Conservation (phyloP, 352 stramenopile species). For the Aphanomyces invadans region DNA sequence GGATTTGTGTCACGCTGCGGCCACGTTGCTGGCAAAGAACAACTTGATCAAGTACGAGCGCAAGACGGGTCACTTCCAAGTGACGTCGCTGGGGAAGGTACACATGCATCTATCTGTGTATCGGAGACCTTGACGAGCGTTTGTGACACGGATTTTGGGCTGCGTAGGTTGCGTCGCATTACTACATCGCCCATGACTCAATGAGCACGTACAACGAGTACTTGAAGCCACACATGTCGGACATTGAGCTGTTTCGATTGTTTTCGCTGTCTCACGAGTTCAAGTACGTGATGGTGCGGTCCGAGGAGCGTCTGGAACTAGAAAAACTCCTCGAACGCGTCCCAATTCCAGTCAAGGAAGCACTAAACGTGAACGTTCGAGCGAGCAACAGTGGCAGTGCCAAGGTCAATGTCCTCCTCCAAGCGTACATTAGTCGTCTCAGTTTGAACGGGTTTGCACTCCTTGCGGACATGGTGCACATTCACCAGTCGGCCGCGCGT, state of each 20-base stretch:
- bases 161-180: constrained; percentile 96
- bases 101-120: background rate
- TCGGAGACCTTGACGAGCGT: too few species aligned
- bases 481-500: constrained; percentile 96
- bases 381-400: constrained; percentile 65
- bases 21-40: constrained; percentile 93
- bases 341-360: constrained; percentile 98
- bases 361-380: constrained; percentile 39
- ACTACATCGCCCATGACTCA: constrained; percentile 98
- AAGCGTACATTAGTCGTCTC: constrained; percentile 98
- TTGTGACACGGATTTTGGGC: too few species aligned
- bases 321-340: constrained; percentile 95
- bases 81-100: constrained; percentile 89
- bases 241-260: constrained; percentile 98
- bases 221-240: constrained; percentile 98
- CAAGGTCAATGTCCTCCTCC: constrained; percentile 99
- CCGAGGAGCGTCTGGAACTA: constrained; percentile 99
- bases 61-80: constrained; percentile 90
- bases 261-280: constrained; percentile 99
- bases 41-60: constrained; percentile 98
- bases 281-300: constrained; percentile 95
- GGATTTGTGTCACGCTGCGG: constrained; percentile 95
- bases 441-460: constrained; percentile 98
- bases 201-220: constrained; percentile 99
- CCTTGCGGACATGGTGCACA: constrained; percentile 98